Conservation (phyloP, 192 early-diverging fungal genomes). For the Coemansia asiatica region DNA sequence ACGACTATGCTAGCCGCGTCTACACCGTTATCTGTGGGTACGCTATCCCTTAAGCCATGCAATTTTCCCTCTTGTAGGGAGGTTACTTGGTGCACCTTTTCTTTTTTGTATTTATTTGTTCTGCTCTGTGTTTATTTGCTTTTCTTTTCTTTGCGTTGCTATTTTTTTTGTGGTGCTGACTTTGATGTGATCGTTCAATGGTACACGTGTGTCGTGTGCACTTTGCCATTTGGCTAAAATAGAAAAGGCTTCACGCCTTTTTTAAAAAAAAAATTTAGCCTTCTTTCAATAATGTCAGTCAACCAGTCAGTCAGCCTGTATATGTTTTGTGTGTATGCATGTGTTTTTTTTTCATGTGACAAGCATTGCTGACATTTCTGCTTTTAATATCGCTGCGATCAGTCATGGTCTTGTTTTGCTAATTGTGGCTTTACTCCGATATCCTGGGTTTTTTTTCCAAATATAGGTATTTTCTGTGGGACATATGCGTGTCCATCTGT, state of each 20-base stretch:
- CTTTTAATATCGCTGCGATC: not conserved
- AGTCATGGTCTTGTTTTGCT: not conserved
- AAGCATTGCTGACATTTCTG: not conserved
- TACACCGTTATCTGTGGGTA: conserved; percentile 86
- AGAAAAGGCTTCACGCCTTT: no score
- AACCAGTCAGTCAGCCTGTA: no score
- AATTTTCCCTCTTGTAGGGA: not conserved
- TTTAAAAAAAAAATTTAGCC: no score
- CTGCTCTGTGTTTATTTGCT: not conserved
- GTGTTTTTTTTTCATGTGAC: not conserved
- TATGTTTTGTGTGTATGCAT: no score
- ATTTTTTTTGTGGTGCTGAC: not conserved
- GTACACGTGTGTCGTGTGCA: conserved; percentile 13
- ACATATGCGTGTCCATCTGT: conserved; percentile 66
- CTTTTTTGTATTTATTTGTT: not conserved
- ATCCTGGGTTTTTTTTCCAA: no score
- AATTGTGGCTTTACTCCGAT: not conserved
- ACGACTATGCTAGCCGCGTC: conserved; percentile 66
- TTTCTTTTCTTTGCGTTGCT: not conserved
- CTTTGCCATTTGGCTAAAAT: not conserved
- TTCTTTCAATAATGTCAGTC: no score
- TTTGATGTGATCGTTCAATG: conserved; percentile 1
- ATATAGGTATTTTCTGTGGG: conserved; percentile 91
- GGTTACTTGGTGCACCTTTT: not conserved
- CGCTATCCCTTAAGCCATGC: conserved; percentile 16